Percentiles rank a stretch among this genome's conserved stretches.
These are phyloP conservation scores for Plantago ovata DNA, from an alignment of 257 asterid genomes.

Conservation along the genomic window DNA sequence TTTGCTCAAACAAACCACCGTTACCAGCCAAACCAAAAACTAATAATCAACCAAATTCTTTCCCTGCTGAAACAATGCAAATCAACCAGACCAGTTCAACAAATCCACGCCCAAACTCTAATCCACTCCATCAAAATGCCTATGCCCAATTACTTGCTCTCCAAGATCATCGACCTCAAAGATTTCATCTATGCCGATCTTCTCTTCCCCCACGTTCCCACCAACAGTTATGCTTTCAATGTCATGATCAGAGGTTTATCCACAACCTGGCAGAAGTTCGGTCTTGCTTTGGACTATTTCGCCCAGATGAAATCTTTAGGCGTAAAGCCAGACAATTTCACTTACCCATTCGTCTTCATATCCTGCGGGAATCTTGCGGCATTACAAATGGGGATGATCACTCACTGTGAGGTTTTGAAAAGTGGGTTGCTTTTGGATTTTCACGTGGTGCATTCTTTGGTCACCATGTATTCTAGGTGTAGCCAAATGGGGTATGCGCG, in stretches of 20 bases:
- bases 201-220: constrained; percentile 49
- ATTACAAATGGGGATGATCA: constrained; percentile 35
- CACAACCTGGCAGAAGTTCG: constrained; percentile 65
- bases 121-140: constrained; percentile 59
- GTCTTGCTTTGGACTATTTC: constrained; percentile 46
- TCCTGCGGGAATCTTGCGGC: constrained; percentile 63
- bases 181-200: constrained; percentile 45
- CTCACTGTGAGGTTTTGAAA: constrained; percentile 65
- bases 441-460: constrained; percentile 71
- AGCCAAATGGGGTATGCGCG: constrained; percentile 49
- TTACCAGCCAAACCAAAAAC: constrained; percentile 17
- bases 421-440: constrained; percentile 59
- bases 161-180: constrained; percentile 55
- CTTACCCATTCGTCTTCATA: constrained; percentile 77
- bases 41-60: constrained; percentile 40
- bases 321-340: constrained; percentile 68
- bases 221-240: constrained; percentile 67
- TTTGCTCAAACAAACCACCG: too few relatives aligned
- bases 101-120: constrained; percentile 70
- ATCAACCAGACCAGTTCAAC: constrained; percentile 45
- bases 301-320: constrained; percentile 49
- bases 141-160: constrained; percentile 67
- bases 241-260: constrained; percentile 74
- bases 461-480: constrained; percentile 70
- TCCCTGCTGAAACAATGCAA: constrained; percentile 42